These are phyloP conservation scores for Aquanectria penicillioides DNA, from an alignment of 2,329 filamentous ascomycete species.

Conservation along the genomic window DNA sequence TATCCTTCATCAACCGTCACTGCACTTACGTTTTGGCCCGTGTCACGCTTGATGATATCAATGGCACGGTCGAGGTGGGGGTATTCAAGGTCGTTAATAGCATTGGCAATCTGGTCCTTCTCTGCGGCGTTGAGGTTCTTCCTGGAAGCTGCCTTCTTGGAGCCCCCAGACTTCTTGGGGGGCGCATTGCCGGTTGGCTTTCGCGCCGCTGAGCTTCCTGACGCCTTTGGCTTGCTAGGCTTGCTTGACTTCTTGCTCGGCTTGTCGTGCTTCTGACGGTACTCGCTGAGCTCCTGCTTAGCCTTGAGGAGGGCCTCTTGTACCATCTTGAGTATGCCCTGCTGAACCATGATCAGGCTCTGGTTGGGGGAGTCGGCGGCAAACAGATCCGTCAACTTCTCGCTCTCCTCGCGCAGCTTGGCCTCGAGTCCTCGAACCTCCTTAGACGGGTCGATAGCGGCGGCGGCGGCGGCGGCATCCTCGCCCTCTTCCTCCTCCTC, in stretches of 20 bases:
- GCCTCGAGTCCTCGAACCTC: constrained; percentile 62
- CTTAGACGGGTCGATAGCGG: constrained; percentile 53
- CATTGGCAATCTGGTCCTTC: constrained; percentile 90
- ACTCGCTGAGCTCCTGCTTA: constrained; percentile 68
- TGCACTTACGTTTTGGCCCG: constrained; percentile 74
- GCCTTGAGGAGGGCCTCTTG: constrained; percentile 80
- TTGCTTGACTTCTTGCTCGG: constrained; percentile 66
- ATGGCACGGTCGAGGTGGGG: constrained; percentile 83
- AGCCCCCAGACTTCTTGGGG: constrained; percentile 49
- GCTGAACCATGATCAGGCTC: constrained; percentile 64
- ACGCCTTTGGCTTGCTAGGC: constrained; percentile 63
- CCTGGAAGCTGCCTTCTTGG: constrained; percentile 57
- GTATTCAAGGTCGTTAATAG: constrained; percentile 83
- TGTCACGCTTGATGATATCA: constrained; percentile 90
- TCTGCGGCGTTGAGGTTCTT: constrained; percentile 77
- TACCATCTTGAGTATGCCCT: constrained; percentile 71
- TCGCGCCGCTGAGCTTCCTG: constrained; percentile 49
- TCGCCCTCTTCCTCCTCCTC: constrained; percentile 74
- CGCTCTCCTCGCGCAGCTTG: constrained; percentile 65
- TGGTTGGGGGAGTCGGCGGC: constrained; percentile 63
- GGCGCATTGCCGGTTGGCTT: constrained; percentile 52
- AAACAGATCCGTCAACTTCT: constrained; percentile 64
- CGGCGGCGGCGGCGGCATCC: constrained; percentile 53
- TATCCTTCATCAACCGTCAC: background rate
- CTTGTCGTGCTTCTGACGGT: constrained; percentile 64